Base-by-base conservation (phyloP, 257 asterid species). In the Cynanchum wilfordii region DNA sequence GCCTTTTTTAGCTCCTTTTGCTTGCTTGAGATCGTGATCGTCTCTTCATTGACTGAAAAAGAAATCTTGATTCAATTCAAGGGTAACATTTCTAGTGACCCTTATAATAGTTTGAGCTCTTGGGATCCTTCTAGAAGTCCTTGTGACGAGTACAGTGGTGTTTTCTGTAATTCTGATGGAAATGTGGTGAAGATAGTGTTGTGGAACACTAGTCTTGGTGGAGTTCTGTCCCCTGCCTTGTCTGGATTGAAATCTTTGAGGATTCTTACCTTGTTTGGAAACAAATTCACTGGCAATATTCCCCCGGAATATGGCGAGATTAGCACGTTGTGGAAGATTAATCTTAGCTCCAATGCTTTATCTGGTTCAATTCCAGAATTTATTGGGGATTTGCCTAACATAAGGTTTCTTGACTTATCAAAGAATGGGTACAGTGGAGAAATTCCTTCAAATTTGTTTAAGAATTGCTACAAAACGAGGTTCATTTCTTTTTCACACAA, bases 11-110 rank as follows among this genome's bases (percentile, higher is more conserved):
- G 72, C 78, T 77, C 52, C 56, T 72, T 86, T 56, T 87, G 78
- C 73, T 80, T 88, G 76, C 70, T 86, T 77, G 73, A 80, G 44
- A 59, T 75, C 56, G 3, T 72, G 7, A 92, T 82, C 54, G 93
- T 84, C 66, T 84, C 88, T 68, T 80, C 90, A 56, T 76, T 91
- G 63, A 81, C 96, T 70, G 98, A 95, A 76, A 90, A 89, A 83
- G 98, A 91, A 87, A 90, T 95, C 81, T 78, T 92, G 79, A 96
- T 92, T 79, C 94, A 87, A 82, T 95, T 95, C 79, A 95, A 90
- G 87, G 95, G 90, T 27, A 87, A 86, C 70, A 84, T 95, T 83
- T 76, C 97, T 11, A 86, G 71, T 80, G 99, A 95, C 84, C 99
- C 99, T 78, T 89, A 33, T 77, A 76, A 76, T 82, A 85, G 86